Percentiles rank a stretch among this genome's conserved stretches.
Evolutionary conservation across 2,329 filamentous ascomycete species (phyloP).

Genomic region (Phialocephala subalpina): DNA sequence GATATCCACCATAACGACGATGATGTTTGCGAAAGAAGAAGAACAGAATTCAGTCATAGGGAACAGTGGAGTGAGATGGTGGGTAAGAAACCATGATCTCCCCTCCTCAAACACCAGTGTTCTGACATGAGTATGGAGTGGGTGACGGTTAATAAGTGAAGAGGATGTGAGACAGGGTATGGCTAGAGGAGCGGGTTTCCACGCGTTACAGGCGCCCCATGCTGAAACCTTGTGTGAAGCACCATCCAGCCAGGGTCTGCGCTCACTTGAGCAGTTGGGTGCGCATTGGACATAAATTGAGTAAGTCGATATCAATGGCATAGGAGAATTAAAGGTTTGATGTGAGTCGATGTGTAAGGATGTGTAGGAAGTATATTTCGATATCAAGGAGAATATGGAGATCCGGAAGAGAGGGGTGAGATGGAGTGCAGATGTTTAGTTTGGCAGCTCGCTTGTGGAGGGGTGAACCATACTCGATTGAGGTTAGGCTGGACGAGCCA

Average conservation of each 20-base stretch:
- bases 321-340: slow-evolving; percentile 16
- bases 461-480: background rate
- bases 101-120: slow-evolving; percentile 37
- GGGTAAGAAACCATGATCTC: slow-evolving; percentile 35
- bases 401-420: background rate
- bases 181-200: slow-evolving; percentile 27
- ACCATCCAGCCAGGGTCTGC: slow-evolving; percentile 6
- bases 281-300: background rate
- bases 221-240: slow-evolving; percentile 26
- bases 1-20: slow-evolving; percentile 31
- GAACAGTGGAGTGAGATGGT: slow-evolving; percentile 20
- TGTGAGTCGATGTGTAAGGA: slow-evolving; percentile 2
- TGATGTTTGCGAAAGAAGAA: slow-evolving; percentile 35
- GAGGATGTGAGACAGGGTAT: slow-evolving; percentile 24
- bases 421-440: slow-evolving; percentile 3
- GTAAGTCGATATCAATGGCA: slow-evolving; percentile 8
- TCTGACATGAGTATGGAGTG: slow-evolving; percentile 34
- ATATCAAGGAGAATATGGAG: background rate
- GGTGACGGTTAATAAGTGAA: slow-evolving; percentile 24
- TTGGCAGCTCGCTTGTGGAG: background rate
- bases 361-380: slow-evolving; percentile 1
- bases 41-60: slow-evolving; percentile 29
- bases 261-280: slow-evolving; percentile 18
- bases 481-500: slow-evolving; percentile 5
- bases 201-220: slow-evolving; percentile 27